These are phyloP conservation scores for Fusarium phyllophilum DNA, from an alignment of 2,329 filamentous ascomycete species.

Conservation along the genomic window DNA sequence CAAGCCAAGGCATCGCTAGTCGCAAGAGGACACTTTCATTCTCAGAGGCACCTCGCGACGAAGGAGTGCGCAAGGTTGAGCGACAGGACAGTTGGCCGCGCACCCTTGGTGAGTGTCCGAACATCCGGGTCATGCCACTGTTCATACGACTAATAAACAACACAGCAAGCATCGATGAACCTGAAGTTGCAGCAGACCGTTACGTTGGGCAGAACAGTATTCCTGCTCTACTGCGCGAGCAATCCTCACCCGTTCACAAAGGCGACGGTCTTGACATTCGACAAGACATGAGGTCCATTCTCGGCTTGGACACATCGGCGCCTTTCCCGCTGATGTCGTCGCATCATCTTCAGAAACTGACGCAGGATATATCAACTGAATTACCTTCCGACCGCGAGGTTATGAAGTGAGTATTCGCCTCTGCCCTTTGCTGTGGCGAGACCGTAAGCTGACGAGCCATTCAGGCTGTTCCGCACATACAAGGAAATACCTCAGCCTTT, in stretches of 20 bases:
- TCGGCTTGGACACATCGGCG: conserved; percentile 72
- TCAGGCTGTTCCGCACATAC: conserved; percentile 71
- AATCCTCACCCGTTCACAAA: conserved; percentile 63
- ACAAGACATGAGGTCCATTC: conserved; percentile 72
- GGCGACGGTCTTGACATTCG: conserved; percentile 67
- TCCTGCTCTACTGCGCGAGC: conserved; percentile 71
- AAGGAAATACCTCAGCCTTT: conserved; percentile 75
- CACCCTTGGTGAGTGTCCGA: conserved; percentile 50
- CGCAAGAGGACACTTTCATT: conserved; percentile 51
- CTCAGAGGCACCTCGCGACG: conserved; percentile 45
- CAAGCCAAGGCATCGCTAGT: conserved; percentile 26
- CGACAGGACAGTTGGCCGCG: conserved; percentile 56
- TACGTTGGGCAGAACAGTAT: conserved; percentile 76
- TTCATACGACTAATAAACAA: conserved; percentile 31
- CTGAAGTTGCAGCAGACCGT: conserved; percentile 65
- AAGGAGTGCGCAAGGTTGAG: conserved; percentile 47
- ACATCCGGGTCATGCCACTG: conserved; percentile 21
- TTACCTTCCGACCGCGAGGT: conserved; percentile 73
- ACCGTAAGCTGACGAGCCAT: conserved; percentile 10
- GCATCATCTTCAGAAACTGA: conserved; percentile 68
- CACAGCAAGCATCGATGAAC: conserved; percentile 60
- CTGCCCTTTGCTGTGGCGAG: not conserved
- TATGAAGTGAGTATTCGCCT: conserved; percentile 65
- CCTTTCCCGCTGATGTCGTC: conserved; percentile 75
- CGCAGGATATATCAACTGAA: conserved; percentile 69